phyloP scores from a whole-genome alignment of 495 filamentous ascomycete species.

The Penicillium coprophilum region DNA sequence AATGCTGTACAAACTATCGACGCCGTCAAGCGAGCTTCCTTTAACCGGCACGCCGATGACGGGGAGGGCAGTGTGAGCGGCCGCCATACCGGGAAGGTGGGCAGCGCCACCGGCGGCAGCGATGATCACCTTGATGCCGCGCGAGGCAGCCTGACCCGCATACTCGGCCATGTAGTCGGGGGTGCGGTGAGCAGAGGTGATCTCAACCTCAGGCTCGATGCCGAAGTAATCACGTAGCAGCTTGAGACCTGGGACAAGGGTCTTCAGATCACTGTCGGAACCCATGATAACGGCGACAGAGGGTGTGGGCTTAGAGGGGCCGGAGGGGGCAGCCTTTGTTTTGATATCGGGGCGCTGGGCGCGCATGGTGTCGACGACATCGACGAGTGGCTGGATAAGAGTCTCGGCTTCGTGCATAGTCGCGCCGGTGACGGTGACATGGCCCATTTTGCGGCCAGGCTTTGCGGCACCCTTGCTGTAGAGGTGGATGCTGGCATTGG shows the following conservation, averaged over 20 bases:
- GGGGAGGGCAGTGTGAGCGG: conserved; percentile 80
- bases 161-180: conserved; percentile 78
- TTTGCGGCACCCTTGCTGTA: conserved; percentile 87
- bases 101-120: conserved; percentile 92
- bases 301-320: conserved; percentile 45
- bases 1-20: conserved; percentile 87
- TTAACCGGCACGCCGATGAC: conserved; percentile 93
- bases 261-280: conserved; percentile 87
- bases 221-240: conserved; percentile 69
- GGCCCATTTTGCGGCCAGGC: conserved; percentile 91
- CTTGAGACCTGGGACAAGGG: conserved; percentile 72
- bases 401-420: conserved; percentile 71
- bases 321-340: conserved; percentile 36
- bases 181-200: conserved; percentile 94
- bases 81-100: conserved; percentile 89
- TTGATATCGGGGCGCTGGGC: conserved; percentile 54
- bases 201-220: conserved; percentile 73
- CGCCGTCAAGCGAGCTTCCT: conserved; percentile 79
- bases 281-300: conserved; percentile 90
- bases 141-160: conserved; percentile 62
- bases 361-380: conserved; percentile 63
- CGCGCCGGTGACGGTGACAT: conserved; percentile 73
- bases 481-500: conserved; percentile 71
- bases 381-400: conserved; percentile 65
- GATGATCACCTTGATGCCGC: conserved; percentile 86